Evolutionary conservation across 2,329 filamentous ascomycete genomes (phyloP), one percentile per base, ranked within the genome.

Genomic region (Neopestalotiopsis sp.): DNA sequence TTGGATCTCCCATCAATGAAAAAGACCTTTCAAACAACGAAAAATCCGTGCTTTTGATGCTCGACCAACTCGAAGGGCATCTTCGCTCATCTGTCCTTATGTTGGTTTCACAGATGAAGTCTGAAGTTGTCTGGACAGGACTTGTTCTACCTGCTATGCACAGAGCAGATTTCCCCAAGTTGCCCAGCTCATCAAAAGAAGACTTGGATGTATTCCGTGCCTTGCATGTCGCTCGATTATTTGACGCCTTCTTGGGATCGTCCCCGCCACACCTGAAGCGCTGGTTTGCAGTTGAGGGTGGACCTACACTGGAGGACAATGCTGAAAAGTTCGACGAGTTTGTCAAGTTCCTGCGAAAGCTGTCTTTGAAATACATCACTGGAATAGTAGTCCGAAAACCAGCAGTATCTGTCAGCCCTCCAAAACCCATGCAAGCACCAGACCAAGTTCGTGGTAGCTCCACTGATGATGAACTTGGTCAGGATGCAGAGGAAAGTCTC

Each of bases 401-500:
- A 13, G 30, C 59, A 20, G 9, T 10, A 12, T 12, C 59, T 20
- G 14, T 32, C 30, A 12, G 30, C 20, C 32, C 34, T 20, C n/a
- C 32, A 9, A 13, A 34, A 10, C 14, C 17, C 30, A 20, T 14
- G 30, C 28, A 62, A 40, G 12, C 30, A n/a, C 20, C 59, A 38
- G 32, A 5, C 14, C 17, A 62, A n/a, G 59, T 17, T 42, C 14
- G 6, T 62, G 59, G 30, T 30, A 24, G 17, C 24, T 24, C 30
- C 17, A 34, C 24, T 32, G 57, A 38, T 24, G 59, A 62, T 17
- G 59, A 38, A 38, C 6, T 10, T 38, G 34, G 40, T 62, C 32
- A 10, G 10, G 59, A 62, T 38, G 30, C 17, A 28, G 57, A 67
- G 49, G 76, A 74, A 17, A 72, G 75, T 17, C 70, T 70, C 45